Percentiles rank a stretch among this genome's conserved stretches.
These are phyloP conservation scores for Ogataea hybrid DNA, from an alignment of 1,139 yeast genomes.

Conservation along the genomic window DNA sequence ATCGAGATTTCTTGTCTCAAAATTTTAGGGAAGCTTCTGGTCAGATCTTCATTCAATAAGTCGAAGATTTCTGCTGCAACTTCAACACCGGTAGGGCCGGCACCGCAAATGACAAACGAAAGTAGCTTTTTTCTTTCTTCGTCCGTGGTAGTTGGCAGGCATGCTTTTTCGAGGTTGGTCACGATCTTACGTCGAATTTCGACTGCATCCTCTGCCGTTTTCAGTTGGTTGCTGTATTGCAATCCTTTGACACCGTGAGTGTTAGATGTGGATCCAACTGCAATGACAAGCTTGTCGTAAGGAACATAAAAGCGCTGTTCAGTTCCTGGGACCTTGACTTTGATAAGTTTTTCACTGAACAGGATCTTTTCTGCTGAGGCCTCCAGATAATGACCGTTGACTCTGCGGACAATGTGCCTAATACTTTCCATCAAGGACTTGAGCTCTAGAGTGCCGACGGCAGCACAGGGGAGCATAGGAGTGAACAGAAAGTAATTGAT, in stretches of 20 bases:
- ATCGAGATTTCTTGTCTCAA: slow-evolving; percentile 59
- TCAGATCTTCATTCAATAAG: slow-evolving; percentile 56
- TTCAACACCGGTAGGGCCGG: slow-evolving; percentile 72
- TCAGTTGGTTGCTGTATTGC: slow-evolving; percentile 54
- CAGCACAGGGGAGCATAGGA: slow-evolving; percentile 58
- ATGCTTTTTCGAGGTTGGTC: slow-evolving; percentile 53
- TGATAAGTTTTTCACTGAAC: slow-evolving; percentile 50
- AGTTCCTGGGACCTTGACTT: slow-evolving; percentile 39
- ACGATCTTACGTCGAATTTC: slow-evolving; percentile 52
- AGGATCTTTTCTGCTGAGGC: slow-evolving; percentile 54
- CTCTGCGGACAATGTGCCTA: slow-evolving; percentile 45
- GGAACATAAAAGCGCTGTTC: slow-evolving; percentile 56
- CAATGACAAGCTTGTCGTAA: slow-evolving; percentile 61
- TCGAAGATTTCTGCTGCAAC: slow-evolving; percentile 66
- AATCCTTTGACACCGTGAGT: slow-evolving; percentile 67
- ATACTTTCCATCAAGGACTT: slow-evolving; percentile 59
- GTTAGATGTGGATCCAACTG: slow-evolving; percentile 63
- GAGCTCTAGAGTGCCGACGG: slow-evolving; percentile 55
- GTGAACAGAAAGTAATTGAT: slow-evolving; percentile 59
- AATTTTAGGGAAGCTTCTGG: slow-evolving; percentile 51
- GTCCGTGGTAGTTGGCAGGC: slow-evolving; percentile 57
- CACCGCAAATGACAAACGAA: slow-evolving; percentile 67
- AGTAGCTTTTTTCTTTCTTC: slow-evolving; percentile 56
- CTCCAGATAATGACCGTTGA: slow-evolving; percentile 56
- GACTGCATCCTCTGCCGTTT: slow-evolving; percentile 66